phyloP scores from a whole-genome alignment of 768 basidiomycete genomes.

The Kwoniella europaea region DNA sequence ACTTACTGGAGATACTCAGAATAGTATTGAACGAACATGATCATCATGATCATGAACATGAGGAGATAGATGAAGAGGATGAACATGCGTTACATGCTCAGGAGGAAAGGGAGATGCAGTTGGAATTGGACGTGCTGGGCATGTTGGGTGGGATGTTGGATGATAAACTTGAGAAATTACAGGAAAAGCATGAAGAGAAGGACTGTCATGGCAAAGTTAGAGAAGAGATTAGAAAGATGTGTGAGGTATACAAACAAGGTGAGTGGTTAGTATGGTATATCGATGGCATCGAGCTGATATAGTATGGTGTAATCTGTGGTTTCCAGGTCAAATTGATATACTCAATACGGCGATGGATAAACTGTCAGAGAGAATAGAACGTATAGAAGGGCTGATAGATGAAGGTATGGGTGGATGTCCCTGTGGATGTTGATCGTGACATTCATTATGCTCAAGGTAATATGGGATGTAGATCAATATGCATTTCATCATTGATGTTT shows the following conservation, averaged over 20 bases:
- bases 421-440: slow-evolving; percentile 28
- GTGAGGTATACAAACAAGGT: slow-evolving; percentile 73
- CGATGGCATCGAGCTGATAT: no score
- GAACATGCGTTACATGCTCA: slow-evolving; percentile 44
- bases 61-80: slow-evolving; percentile 47
- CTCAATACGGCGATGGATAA: slow-evolving; percentile 39
- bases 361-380: slow-evolving; percentile 42
- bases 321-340: slow-evolving; percentile 48
- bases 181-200: background rate
- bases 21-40: slow-evolving; percentile 44
- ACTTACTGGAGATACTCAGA: slow-evolving; percentile 55
- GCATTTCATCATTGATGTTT: no score
- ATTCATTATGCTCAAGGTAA: no score
- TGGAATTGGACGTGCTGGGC: slow-evolving; percentile 71
- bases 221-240: slow-evolving; percentile 69
- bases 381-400: slow-evolving; percentile 45
- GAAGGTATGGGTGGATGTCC: slow-evolving; percentile 47
- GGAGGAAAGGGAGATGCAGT: slow-evolving; percentile 60
- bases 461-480: no score
- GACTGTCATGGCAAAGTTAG: slow-evolving; percentile 57
- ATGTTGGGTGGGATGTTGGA: slow-evolving; percentile 71
- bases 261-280: slow-evolving; percentile 15
- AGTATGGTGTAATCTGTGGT: no score
- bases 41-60: slow-evolving; percentile 30
- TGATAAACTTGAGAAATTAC: slow-evolving; percentile 47